Evolutionary conservation across 345 rosid species (phyloP).

Genomic region (Trapa bicornis): DNA sequence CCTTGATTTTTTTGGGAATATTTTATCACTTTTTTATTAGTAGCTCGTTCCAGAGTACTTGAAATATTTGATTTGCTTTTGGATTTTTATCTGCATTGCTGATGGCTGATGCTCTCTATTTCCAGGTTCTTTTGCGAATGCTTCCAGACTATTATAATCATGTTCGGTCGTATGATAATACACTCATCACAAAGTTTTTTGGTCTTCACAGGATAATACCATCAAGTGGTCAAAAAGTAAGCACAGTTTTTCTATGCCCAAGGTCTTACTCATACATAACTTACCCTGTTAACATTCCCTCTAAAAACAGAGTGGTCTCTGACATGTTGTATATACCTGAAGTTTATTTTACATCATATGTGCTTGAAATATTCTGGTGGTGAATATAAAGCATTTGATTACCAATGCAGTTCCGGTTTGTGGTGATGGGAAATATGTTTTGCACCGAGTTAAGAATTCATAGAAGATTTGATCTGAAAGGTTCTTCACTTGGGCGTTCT

Average conservation of each 20-base stretch:
- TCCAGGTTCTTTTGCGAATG: conserved; percentile 88
- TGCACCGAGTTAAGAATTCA: conserved; percentile 94
- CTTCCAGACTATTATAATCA: conserved; percentile 94
- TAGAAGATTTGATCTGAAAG: conserved; percentile 91
- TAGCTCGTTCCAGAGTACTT: background rate
- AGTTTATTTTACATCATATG: background rate
- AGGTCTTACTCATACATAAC: background rate
- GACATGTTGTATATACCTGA: background rate
- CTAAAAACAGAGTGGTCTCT: background rate
- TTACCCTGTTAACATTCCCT: background rate
- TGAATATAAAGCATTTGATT: conserved; percentile 4
- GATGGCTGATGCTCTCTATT: conserved; percentile 9
- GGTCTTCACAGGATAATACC: conserved; percentile 99
- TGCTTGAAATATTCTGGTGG: background rate
- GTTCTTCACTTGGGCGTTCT: conserved; percentile 90
- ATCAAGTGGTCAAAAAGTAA: conserved; percentile 93
- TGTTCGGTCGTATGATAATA: conserved; percentile 80
- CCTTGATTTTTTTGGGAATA: background rate
- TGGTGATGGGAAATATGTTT: conserved; percentile 99
- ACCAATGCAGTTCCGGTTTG: conserved; percentile 78
- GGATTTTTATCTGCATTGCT: background rate
- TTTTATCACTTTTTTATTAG: background rate
- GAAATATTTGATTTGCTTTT: background rate
- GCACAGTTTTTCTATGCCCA: background rate
- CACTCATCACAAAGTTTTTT: conserved; percentile 92